These are phyloP conservation scores for Fomitopsis betulina DNA, from an alignment of 1,284 basidiomycete species.

Conservation along the genomic window DNA sequence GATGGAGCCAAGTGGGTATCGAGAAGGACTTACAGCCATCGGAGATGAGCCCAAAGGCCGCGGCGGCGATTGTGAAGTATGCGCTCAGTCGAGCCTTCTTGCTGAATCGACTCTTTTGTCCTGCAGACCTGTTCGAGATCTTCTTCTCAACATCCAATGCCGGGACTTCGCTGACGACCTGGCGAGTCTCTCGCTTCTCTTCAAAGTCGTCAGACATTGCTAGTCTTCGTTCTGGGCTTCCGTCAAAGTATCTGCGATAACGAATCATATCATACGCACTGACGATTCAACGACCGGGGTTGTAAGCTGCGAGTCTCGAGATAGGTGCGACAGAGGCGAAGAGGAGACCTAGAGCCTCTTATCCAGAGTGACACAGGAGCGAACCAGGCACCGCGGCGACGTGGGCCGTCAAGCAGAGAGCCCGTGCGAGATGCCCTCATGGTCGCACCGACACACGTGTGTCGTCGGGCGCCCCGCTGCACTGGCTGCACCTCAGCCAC, in stretches of 20 bases:
- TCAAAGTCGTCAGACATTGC: neutral
- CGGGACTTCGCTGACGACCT: neutral
- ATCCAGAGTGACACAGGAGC: neutral
- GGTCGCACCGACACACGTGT: neutral
- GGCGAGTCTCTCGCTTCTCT: neutral
- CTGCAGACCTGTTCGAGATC: neutral
- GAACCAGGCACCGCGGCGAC: neutral
- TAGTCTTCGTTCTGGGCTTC: no score
- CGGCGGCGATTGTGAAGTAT: conserved; percentile 58
- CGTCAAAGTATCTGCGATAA: no score
- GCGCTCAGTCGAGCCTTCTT: conserved; percentile 44
- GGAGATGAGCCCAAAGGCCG: conserved; percentile 64
- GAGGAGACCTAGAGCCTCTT: neutral
- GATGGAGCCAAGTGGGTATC: neutral
- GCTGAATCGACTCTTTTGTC: neutral
- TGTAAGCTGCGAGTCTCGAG: neutral
- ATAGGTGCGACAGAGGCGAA: neutral
- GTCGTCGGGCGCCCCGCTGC: no score
- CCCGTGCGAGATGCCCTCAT: neutral
- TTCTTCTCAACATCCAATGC: neutral
- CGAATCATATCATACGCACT: neutral
- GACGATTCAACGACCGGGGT: neutral
- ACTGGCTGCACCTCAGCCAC: no score
- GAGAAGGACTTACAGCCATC: conserved; percentile 53
- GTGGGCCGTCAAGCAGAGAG: neutral